These are phyloP conservation scores for Aureobasidium sp. DNA, from an alignment of 2,329 filamentous ascomycete species.

Conservation along the genomic window DNA sequence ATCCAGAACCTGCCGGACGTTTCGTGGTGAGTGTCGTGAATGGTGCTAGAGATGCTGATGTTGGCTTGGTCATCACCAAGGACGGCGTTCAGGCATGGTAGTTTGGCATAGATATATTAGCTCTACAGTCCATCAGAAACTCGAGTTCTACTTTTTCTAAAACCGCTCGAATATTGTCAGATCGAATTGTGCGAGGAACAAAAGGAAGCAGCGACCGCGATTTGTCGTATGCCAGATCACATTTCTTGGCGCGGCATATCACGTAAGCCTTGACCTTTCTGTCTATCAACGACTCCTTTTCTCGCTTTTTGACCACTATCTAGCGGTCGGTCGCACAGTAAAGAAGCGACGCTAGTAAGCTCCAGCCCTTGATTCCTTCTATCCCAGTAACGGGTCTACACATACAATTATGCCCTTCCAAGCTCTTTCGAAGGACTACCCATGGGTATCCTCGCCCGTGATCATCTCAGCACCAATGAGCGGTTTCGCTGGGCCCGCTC, in stretches of 20 bases:
- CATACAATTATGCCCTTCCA: background rate
- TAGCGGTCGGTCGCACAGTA: too few species aligned
- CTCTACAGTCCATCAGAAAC: too few species aligned
- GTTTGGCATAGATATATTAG: background rate
- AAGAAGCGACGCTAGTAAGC: too few species aligned
- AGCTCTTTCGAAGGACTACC: background rate
- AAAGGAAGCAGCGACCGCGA: too few species aligned
- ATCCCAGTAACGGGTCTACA: background rate
- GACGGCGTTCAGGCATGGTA: background rate
- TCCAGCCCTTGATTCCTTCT: too few species aligned
- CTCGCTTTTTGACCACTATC: too few species aligned
- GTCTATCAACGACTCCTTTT: background rate
- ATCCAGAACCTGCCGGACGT: background rate
- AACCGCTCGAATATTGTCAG: too few species aligned
- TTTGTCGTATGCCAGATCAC: too few species aligned
- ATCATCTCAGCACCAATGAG: slow-evolving; percentile 2
- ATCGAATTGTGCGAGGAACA: too few species aligned
- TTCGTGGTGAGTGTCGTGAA: background rate
- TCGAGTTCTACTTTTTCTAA: too few species aligned
- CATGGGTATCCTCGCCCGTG: background rate
- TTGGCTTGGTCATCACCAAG: background rate
- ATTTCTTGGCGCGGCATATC: background rate
- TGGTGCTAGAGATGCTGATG: background rate
- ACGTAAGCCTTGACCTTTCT: background rate
- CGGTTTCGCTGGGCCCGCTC: background rate